phyloP scores from a whole-genome alignment of 805 yeast genomes.

The Saccharomycopsis selenospora region DNA sequence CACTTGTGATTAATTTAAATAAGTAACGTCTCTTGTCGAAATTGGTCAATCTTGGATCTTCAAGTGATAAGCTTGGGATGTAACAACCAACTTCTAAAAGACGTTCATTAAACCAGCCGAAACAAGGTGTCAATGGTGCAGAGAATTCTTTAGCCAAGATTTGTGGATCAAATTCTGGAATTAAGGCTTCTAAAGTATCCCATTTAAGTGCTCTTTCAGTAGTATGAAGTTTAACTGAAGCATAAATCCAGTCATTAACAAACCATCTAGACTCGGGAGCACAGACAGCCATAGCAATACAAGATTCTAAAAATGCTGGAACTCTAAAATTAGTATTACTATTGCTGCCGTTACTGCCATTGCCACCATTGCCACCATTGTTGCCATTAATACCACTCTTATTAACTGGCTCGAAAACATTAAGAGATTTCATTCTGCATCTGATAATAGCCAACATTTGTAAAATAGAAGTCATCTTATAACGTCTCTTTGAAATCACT shows the following conservation, averaged over 20 bases:
- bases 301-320: constrained; percentile 82
- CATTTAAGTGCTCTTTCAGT: constrained; percentile 26
- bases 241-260: constrained; percentile 61
- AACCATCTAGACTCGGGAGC: constrained; percentile 75
- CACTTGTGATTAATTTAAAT: constrained; percentile 51
- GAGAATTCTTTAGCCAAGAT: constrained; percentile 25
- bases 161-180: constrained; percentile 31
- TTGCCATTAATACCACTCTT: background rate
- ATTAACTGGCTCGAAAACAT: constrained; percentile 34
- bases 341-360: constrained; percentile 21
- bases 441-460: constrained; percentile 58
- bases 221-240: constrained; percentile 33
- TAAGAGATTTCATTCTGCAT: constrained; percentile 55
- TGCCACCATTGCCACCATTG: constrained; percentile 9
- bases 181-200: constrained; percentile 28
- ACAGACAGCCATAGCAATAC: constrained; percentile 62
- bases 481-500: constrained; percentile 50
- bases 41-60: constrained; percentile 59
- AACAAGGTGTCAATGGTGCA: constrained; percentile 66
- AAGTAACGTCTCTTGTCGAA: constrained; percentile 78
- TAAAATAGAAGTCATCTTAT: constrained; percentile 62
- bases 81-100: constrained; percentile 67
- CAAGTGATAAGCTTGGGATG: constrained; percentile 71
- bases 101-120: constrained; percentile 86
- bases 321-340: constrained; percentile 29